Percentiles rank a stretch among this genome's conserved stretches.
These are phyloP conservation scores for Ottelia alismoides DNA, from an alignment of 106 monocot species.

Conservation along the genomic window DNA sequence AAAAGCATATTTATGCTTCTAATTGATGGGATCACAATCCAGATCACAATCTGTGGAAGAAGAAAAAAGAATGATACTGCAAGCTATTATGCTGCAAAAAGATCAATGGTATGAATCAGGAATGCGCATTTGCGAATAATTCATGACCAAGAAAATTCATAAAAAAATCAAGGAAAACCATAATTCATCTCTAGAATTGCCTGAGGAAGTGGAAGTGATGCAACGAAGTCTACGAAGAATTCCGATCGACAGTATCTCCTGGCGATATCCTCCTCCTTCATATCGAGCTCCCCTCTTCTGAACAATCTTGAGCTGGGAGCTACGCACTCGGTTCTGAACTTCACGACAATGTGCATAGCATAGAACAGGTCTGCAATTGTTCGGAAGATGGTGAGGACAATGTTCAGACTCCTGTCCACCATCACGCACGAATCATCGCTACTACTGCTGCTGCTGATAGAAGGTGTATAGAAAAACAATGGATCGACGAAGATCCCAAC, in stretches of 20 bases:
- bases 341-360: conserved; percentile 58
- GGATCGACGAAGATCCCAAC: conserved; percentile 11
- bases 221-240: conserved; percentile 51
- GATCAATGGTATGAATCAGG: not conserved
- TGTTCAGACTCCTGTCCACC: conserved; percentile 2
- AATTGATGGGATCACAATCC: conserved; percentile 56
- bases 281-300: conserved; percentile 75
- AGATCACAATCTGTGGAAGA: conserved; percentile 82
- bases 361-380: conserved; percentile 31
- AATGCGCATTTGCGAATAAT: not conserved
- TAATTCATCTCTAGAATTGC: too few relatives aligned
- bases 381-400: conserved; percentile 8
- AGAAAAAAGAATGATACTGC: not conserved
- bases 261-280: conserved; percentile 59
- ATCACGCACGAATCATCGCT: not conserved
- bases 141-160: too few relatives aligned
- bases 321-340: conserved; percentile 79
- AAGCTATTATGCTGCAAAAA: not conserved
- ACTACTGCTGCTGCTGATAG: not conserved
- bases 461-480: conserved; percentile 10
- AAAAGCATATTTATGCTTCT: conserved; percentile 45
- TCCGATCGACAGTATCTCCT: conserved; percentile 54
- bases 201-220: conserved; percentile 85
- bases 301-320: conserved; percentile 73
- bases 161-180: too few relatives aligned